These are phyloP conservation scores for Thraustochytrium aureum DNA, from an alignment of 352 stramenopile genomes.

Conservation along the genomic window DNA sequence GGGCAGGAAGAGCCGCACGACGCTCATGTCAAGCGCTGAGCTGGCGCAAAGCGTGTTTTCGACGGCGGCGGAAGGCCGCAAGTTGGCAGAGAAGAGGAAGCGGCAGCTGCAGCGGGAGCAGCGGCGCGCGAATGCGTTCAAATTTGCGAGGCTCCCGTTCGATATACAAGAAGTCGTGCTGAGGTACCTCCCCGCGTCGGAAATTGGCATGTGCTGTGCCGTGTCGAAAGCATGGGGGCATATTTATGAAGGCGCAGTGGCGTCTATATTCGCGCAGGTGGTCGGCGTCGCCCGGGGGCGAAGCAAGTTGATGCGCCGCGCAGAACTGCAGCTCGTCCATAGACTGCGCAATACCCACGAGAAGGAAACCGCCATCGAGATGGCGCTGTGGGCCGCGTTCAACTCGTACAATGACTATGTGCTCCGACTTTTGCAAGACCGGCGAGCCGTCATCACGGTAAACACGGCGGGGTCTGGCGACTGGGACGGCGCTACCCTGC, in stretches of 20 bases:
- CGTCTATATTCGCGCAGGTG: conserved; percentile 49
- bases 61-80: conserved; percentile 33
- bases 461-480: conserved; percentile 40
- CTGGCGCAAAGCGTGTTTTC: conserved; percentile 45
- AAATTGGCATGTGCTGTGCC: conserved; percentile 44
- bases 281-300: conserved; percentile 36
- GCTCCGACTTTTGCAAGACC: conserved; percentile 7
- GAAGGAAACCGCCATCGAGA: conserved; percentile 47
- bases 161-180: conserved; percentile 48
- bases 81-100: conserved; percentile 35
- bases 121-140: conserved; percentile 3
- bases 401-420: conserved; percentile 50
- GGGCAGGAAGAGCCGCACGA: too few relatives aligned
- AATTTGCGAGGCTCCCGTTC: conserved; percentile 19
- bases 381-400: conserved; percentile 44
- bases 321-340: conserved; percentile 47
- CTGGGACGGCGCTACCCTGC: conserved; percentile 45
- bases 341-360: conserved; percentile 48
- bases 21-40: too few relatives aligned
- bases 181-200: conserved; percentile 10
- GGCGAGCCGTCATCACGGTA: neutral
- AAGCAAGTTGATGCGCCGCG: conserved; percentile 38
- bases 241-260: conserved; percentile 49
- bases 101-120: neutral
- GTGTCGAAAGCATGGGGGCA: conserved; percentile 48